phyloP scores from a whole-genome alignment of 139 green algal genomes.

The Haematococcus sp. region DNA sequence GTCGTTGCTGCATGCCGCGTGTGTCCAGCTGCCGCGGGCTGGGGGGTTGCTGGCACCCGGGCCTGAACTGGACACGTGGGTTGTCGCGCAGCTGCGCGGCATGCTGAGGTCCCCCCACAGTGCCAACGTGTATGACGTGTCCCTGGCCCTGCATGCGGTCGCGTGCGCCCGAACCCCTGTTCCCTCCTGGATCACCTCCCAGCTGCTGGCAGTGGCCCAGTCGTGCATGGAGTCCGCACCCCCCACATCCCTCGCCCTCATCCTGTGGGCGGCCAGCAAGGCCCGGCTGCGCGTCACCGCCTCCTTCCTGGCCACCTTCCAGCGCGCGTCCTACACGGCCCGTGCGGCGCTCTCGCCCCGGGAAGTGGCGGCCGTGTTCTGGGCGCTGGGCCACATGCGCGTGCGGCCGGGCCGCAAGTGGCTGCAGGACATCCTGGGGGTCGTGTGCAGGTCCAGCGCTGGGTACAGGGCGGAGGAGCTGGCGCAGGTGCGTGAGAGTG shows the following conservation, averaged over 20 bases:
- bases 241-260: neutral
- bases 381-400: neutral
- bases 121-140: no score
- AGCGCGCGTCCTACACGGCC: neutral
- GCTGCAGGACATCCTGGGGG: neutral
- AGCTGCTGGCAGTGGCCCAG: neutral
- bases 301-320: neutral
- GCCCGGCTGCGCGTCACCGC: neutral
- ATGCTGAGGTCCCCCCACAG: no score
- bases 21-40: no score
- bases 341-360: neutral
- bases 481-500: neutral
- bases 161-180: neutral
- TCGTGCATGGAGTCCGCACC: neutral
- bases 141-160: no score
- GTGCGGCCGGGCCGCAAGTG: neutral
- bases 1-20: no score
- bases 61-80: no score
- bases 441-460: neutral
- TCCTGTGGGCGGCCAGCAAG: neutral
- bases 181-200: neutral
- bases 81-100: no score
- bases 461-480: neutral
- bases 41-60: no score
- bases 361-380: neutral